These are phyloP conservation scores for Medicago ruthenica DNA, from an alignment of 306 rosid species.

Conservation along the genomic window DNA sequence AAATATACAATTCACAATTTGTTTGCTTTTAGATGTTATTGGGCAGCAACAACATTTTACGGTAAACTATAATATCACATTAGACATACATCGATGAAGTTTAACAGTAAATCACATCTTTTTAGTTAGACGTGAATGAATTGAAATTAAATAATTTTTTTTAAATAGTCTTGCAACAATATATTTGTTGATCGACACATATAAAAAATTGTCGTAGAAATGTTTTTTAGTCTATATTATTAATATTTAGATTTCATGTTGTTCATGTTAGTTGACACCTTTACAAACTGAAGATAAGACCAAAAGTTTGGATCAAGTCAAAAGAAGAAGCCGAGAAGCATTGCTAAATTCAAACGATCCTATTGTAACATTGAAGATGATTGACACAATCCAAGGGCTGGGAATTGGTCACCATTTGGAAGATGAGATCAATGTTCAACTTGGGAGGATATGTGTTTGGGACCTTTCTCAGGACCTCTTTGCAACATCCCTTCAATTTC, in stretches of 20 bases:
- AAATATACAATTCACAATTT: no score
- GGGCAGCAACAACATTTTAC: no score
- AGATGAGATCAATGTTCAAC: constrained; percentile 35
- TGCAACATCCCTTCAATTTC: constrained; percentile 51
- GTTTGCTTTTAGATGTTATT: no score
- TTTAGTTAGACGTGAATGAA: no score
- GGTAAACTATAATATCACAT: no score
- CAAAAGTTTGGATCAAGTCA: constrained; percentile 23
- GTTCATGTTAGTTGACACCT: constrained; percentile 14
- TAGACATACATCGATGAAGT: no score
- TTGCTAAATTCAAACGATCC: constrained; percentile 33
- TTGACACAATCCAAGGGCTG: constrained; percentile 48
- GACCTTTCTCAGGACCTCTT: constrained; percentile 38
- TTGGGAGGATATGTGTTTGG: constrained; percentile 13
- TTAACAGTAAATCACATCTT: no score
- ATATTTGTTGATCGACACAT: no score
- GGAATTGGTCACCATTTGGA: constrained; percentile 49
- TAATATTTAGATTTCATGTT: neutral
- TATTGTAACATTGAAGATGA: constrained; percentile 38
- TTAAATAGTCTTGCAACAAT: no score
- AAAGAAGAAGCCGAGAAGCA: constrained; percentile 15
- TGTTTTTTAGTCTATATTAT: no score
- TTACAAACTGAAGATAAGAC: neutral
- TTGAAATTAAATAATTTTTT: no score
- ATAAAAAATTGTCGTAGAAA: no score